Base-by-base conservation (phyloP, 352 stramenopile genomes). In the Globisporangium iwayamae region DNA sequence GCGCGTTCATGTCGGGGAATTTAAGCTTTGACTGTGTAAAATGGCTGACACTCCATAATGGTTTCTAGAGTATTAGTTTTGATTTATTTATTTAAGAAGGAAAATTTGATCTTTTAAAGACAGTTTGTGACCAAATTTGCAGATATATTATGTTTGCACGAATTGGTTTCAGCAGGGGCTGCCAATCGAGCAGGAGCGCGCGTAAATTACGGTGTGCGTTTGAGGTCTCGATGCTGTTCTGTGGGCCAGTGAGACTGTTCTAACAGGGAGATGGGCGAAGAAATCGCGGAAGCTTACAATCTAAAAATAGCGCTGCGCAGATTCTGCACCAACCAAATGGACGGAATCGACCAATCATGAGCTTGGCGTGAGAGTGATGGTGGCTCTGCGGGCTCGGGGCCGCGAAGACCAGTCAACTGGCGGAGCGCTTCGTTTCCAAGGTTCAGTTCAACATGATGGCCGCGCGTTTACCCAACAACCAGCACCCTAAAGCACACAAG, bases 301-400 rank as follows among this genome's bases (percentile, higher is more conserved):
- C 53, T 47, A 62, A 62, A 66, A 55, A 62, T 66, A 66, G 28
- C 52, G 28, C 52, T 32, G 28, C 52, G 43, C 30, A 59, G 22
- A 53, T 66, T 66, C 60, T 66, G 52, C 61, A 66, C 61, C 61
- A 66, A 66, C 61, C 61, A 67, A 67, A 67, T 67, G 52, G 36
- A 13, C 36, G 34, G 34, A 65, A 65, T 48, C 18, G 25, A 43
- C 36, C 54, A 60, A 60, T 60, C n/a, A 38, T 34, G 16, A 48
- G 43, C 43, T 18, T 28, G 16, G 34, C 51, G 52, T 18, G 39
- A 61, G 61, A 66, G 61, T 66, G 61, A 66, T 54, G 61, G 61
- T 67, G 22, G 30, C 28, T 6, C 7, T 18, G 18, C 62, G 16
- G 51, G 28, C 48, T 52, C 20, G 53, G 41, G 28, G 39, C 20